These are phyloP conservation scores for Fraxinus paxiana DNA, from an alignment of 305 asterid species.

Conservation along the genomic window DNA sequence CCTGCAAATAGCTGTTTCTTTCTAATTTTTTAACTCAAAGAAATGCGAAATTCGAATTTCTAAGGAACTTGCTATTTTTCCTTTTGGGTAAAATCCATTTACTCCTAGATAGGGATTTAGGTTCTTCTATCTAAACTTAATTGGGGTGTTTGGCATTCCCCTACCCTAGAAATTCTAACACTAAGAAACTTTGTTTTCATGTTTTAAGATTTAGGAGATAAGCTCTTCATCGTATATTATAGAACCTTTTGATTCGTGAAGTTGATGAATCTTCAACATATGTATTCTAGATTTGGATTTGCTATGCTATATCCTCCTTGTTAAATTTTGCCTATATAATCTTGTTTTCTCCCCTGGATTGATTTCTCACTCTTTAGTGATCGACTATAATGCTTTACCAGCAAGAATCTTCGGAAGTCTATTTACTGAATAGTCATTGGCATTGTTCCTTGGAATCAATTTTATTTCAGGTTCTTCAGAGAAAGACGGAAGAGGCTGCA, in stretches of 20 bases:
- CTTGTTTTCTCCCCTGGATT: neutral
- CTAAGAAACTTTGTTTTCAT: neutral
- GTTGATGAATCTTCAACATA: neutral
- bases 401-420: neutral
- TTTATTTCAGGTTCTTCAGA: slow-evolving; percentile 85
- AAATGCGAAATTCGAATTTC: neutral
- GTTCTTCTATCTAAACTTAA: neutral
- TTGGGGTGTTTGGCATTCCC: neutral
- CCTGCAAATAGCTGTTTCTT: neutral
- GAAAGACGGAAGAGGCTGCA: slow-evolving; percentile 99
- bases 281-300: neutral
- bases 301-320: neutral
- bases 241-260: neutral
- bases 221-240: neutral
- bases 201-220: neutral
- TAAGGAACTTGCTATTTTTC: neutral
- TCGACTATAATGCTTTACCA: neutral
- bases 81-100: neutral
- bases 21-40: neutral
- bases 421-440: neutral
- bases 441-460: slow-evolving; percentile 13
- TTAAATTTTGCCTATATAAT: neutral
- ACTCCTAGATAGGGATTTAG: neutral
- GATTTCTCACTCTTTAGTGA: neutral
- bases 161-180: neutral